Conservation (phyloP, 805 yeast species). For the Priceomyces medius region DNA sequence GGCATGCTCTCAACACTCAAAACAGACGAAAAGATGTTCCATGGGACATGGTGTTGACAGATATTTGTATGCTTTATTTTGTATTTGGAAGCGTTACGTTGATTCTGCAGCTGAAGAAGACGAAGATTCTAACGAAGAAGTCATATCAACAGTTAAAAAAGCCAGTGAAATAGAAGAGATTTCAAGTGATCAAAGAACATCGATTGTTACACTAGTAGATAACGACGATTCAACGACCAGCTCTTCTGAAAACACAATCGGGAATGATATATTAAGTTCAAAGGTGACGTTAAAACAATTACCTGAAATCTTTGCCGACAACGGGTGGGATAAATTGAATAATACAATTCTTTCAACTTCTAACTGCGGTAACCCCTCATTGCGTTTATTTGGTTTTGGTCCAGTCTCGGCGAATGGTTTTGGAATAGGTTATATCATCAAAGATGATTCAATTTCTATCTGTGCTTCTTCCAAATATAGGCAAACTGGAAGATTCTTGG, state of each 20-base stretch:
- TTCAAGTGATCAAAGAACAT: slow-evolving; percentile 16
- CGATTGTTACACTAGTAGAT: slow-evolving; percentile 14
- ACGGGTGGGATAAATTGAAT: slow-evolving; percentile 85
- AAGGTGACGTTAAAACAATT: slow-evolving; percentile 32
- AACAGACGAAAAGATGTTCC: slow-evolving; percentile 66
- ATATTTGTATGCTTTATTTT: slow-evolving; percentile 81
- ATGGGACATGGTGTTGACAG: slow-evolving; percentile 89
- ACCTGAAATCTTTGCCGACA: slow-evolving; percentile 78
- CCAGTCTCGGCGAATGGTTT: slow-evolving; percentile 59
- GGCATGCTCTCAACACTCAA: slow-evolving; percentile 72
- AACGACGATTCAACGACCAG: slow-evolving; percentile 16
- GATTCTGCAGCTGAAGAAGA: slow-evolving; percentile 22
- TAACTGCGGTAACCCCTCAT: slow-evolving; percentile 61
- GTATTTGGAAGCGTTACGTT: slow-evolving; percentile 76
- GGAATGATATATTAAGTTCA: slow-evolving; percentile 15
- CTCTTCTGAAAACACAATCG: slow-evolving; percentile 33
- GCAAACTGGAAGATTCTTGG: slow-evolving; percentile 55
- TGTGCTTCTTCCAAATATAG: slow-evolving; percentile 62
- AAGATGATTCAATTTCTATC: slow-evolving; percentile 50
- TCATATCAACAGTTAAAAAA: slow-evolving; percentile 8
- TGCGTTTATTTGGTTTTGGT: slow-evolving; percentile 58
- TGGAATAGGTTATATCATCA: slow-evolving; percentile 56
- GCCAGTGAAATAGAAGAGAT: slow-evolving; percentile 22
- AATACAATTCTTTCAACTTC: slow-evolving; percentile 71
- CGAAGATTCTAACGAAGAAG: slow-evolving; percentile 1